Base-by-base conservation (phyloP, 257 asterid species). In the Ilex aquifolium region DNA sequence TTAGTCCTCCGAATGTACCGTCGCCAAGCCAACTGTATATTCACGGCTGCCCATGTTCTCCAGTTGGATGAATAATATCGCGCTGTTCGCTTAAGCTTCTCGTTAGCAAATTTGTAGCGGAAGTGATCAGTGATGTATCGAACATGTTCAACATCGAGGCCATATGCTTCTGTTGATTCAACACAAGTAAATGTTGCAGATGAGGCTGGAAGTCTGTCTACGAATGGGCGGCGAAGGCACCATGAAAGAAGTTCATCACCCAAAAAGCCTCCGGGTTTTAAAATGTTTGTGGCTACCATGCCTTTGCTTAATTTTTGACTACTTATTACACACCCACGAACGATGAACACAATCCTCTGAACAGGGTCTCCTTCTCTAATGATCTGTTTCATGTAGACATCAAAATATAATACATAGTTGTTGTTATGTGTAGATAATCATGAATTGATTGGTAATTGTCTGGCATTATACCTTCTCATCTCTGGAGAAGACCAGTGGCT, bases 41-140 rank as follows among this genome's bases (percentile, higher is more conserved):
- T 91, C 9, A 91, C 95, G 5, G 98, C 95, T 3, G 85, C 98
- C 98, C 98, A 91, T 1, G 96, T 91, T 72, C 96, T 78, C 98
- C 98, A 91, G 30, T 86, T 88, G 76, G 95, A 83, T 0, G 98
- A 91, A 64, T 84, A 83, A 72, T 81, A 88, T 29, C 88, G 70
- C 0, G 87, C 83, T 2, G 87, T 88, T 44, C 95, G 73, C 17
- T 64, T 84, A 0, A 88, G 95, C 75, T 85, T 76, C 77, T 91
- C 95, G 21, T 84, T 88, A 5, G 89, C 85, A 54, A 91, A 91
- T 68, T 91, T 84, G 78, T 86, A 86, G 29, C 96, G 77, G 63
- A 91, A 91, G 75, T 91, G 96, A 31, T 88, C 96, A 0, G 95
- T 83, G 65, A 91, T 86, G 66, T 84, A 88, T 65, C 77, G 78